Evolutionary conservation across 2,329 filamentous ascomycete species (phyloP).

Genomic region (Colletotrichum sp.): DNA sequence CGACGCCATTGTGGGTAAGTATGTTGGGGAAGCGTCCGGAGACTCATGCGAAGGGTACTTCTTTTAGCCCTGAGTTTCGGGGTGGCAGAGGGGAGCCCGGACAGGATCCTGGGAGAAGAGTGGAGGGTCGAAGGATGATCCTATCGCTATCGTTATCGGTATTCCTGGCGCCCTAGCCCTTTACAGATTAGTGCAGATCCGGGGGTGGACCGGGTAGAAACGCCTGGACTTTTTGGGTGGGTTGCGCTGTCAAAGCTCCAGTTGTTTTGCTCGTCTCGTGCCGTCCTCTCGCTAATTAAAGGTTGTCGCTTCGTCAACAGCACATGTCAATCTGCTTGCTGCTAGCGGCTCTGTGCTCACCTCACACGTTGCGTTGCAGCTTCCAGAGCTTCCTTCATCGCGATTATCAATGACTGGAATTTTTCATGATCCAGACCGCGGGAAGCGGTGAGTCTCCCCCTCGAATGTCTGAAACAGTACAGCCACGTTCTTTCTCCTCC

Average conservation of each 20-base stretch:
- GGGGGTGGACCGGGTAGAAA: conserved; percentile 18
- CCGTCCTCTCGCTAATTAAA: background rate
- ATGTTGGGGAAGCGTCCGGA: background rate
- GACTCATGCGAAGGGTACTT: background rate
- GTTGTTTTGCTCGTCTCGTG: background rate
- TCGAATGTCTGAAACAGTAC: background rate
- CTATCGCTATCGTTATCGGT: conserved; percentile 20
- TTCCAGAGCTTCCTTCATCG: background rate
- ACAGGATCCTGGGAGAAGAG: conserved; percentile 7
- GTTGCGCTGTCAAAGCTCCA: conserved; percentile 13
- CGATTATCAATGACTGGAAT: background rate
- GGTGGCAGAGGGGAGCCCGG: conserved; percentile 12
- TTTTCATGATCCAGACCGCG: background rate
- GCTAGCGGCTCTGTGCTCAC: background rate
- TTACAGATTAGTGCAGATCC: conserved; percentile 14
- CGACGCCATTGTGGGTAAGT: conserved; percentile 24
- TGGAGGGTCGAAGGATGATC: conserved; percentile 17
- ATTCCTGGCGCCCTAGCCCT: background rate
- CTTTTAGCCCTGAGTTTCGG: background rate
- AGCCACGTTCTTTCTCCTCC: background rate
- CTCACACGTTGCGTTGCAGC: background rate
- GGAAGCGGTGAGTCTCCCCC: background rate
- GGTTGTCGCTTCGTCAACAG: background rate
- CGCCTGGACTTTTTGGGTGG: conserved; percentile 16
- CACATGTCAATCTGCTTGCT: background rate